Evolutionary conservation across 1,284 basidiomycete genomes (phyloP), one percentile per base, ranked within the genome.

Genomic region (Cutaneotrichosporon sp.): DNA sequence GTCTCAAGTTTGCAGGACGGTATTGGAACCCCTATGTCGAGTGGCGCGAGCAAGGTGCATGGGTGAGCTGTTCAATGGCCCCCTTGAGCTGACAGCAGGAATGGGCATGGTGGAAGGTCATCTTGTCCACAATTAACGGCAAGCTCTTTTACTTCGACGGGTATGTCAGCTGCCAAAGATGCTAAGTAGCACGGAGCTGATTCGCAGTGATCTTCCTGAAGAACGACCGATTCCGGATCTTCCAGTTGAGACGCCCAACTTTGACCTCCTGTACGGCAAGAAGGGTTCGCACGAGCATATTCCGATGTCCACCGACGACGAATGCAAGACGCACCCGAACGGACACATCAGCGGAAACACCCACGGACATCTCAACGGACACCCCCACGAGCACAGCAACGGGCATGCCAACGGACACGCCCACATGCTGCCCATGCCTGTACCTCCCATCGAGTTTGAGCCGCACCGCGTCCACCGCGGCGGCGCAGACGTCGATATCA

Each of bases 41-140:
- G 55, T 79, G 78, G 77, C 65, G 77, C 52, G 78, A 79, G 56
- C 77, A 78, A 59, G 77, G 77, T n/a, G 70, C 71, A 16, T 75
- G 72, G 72, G 70, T 72, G 32, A 35, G 70, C 63, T 7, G 11
- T 8, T 16, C 9, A n/a, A 25, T 2, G 8, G n/a, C 10, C 8
- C 25, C 11, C 16, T 6, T 5, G 35, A n/a, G n/a, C 34, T 47
- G 29, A 43, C 19, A 22, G 24, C 39, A 70, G 69, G 70, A 72
- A 63, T 72, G 70, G 70, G 70, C 70, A 10, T 57, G 67, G 47
- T 72, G 70, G 70, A 72, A 72, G 55, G 61, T 70, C 20, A 44
- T 72, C 26, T 37, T 68, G 10, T 71, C 68, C 16, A 70, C 66
- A 1, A n/a, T 71, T 26, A 72, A 68, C n/a, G 60, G 68, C 39